Evolutionary conservation across 805 yeast genomes (phyloP).

Genomic region (Candida boidinii): DNA sequence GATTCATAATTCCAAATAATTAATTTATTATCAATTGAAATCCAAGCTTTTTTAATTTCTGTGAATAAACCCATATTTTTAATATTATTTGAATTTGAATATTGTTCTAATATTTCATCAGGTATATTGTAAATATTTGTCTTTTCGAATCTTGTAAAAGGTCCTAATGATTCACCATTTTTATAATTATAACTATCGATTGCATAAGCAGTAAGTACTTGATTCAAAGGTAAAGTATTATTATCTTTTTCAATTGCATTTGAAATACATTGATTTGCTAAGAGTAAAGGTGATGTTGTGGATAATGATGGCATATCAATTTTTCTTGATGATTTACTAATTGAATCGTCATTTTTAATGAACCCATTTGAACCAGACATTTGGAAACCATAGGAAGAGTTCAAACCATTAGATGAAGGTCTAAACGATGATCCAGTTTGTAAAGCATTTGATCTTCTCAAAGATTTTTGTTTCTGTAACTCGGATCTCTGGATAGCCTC

Average conservation of each 20-base stretch:
- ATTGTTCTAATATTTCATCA: constrained; percentile 68
- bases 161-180: constrained; percentile 31
- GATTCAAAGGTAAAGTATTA: constrained; percentile 48
- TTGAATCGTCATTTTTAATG: constrained; percentile 10
- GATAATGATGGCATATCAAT: constrained; percentile 41
- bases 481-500: constrained; percentile 14
- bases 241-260: constrained; percentile 50
- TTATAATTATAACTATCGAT: constrained; percentile 61
- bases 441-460: constrained; percentile 9
- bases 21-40: constrained; percentile 71
- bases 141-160: constrained; percentile 71
- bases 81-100: constrained; percentile 54
- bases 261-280: constrained; percentile 59
- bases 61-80: constrained; percentile 80
- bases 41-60: constrained; percentile 78
- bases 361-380: constrained; percentile 2
- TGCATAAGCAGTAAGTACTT: constrained; percentile 47
- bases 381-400: constrained; percentile 4
- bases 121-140: constrained; percentile 65
- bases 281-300: constrained; percentile 40
- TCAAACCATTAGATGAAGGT: constrained; percentile 4
- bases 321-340: constrained; percentile 15
- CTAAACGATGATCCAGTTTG: background rate
- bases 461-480: constrained; percentile 20
- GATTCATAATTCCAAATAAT: constrained; percentile 70